These are phyloP conservation scores for Thalassiosira pacifica DNA, from an alignment of 352 stramenopile species.

Conservation along the genomic window DNA sequence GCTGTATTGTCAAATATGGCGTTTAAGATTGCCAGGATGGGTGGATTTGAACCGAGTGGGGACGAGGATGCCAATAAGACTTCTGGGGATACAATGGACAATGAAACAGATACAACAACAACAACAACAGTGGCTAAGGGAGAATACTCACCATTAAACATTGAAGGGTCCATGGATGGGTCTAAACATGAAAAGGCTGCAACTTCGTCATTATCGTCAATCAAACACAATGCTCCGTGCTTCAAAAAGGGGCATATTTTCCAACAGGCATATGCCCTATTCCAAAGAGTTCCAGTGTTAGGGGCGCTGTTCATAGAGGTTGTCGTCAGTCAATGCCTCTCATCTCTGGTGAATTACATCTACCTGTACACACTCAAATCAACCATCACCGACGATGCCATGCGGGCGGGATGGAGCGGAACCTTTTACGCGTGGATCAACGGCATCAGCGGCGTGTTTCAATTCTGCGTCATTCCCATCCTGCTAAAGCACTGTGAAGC, in stretches of 20 bases:
- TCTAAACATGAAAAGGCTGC: background rate
- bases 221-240: conserved; percentile 2
- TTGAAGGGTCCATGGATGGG: too few relatives aligned
- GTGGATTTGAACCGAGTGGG: conserved; percentile 59
- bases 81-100: too few relatives aligned
- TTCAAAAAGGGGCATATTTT: conserved; percentile 57
- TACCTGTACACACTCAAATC: conserved; percentile 77
- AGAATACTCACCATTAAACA: conserved; percentile 23
- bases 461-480: conserved; percentile 83
- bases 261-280: conserved; percentile 66
- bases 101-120: conserved; percentile 5
- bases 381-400: conserved; percentile 67
- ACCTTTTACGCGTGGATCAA: conserved; percentile 81
- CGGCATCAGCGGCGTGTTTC: conserved; percentile 63
- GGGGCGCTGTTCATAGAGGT: conserved; percentile 79
- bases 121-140: conserved; percentile 1
- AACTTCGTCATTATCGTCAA: conserved; percentile 4
- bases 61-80: conserved; percentile 15
- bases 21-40: conserved; percentile 45
- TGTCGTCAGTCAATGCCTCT: conserved; percentile 78
- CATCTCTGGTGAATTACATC: conserved; percentile 76
- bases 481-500: conserved; percentile 66
- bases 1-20: conserved; percentile 50
- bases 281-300: conserved; percentile 75
- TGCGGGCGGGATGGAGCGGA: conserved; percentile 74